Conservation (phyloP, 202 grass and related monocot species). For the Musa balbisiana region DNA sequence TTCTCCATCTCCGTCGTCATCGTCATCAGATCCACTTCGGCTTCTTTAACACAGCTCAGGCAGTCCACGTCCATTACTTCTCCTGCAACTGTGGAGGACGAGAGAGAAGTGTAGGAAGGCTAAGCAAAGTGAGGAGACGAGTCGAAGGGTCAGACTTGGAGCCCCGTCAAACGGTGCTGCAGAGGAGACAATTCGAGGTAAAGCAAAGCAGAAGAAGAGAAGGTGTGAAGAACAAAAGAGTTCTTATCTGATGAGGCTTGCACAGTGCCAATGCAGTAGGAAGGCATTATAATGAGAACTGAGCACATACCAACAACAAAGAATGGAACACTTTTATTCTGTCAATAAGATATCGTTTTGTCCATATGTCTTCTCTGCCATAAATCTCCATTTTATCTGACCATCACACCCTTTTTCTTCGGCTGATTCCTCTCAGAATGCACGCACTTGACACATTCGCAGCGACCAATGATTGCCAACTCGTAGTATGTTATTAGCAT, state of each 20-base stretch:
- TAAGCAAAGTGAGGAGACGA: background rate
- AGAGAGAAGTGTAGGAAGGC: too few species aligned
- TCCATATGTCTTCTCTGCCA: too few species aligned
- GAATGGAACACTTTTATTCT: too few species aligned
- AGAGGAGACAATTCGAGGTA: background rate
- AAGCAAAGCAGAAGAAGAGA: too few species aligned
- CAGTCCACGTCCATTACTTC: constrained; percentile 4
- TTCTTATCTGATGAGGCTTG: background rate
- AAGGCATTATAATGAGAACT: background rate
- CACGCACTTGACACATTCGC: background rate
- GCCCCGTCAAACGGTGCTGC: background rate
- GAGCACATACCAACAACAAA: too few species aligned
- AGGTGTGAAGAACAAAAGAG: too few species aligned
- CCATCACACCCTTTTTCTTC: too few species aligned
- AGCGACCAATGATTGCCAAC: background rate
- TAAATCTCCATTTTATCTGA: too few species aligned
- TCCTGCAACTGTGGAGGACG: background rate
- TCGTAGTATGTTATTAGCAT: background rate
- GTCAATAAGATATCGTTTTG: too few species aligned
- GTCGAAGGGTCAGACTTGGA: constrained; percentile 2
- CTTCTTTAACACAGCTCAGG: background rate
- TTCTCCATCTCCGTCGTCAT: constrained; percentile 22
- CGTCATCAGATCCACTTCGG: background rate
- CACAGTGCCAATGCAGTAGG: background rate
- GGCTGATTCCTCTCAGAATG: too few species aligned